Conservation (phyloP, 1,139 yeast genomes). For the Suhomyces wounanorum region DNA sequence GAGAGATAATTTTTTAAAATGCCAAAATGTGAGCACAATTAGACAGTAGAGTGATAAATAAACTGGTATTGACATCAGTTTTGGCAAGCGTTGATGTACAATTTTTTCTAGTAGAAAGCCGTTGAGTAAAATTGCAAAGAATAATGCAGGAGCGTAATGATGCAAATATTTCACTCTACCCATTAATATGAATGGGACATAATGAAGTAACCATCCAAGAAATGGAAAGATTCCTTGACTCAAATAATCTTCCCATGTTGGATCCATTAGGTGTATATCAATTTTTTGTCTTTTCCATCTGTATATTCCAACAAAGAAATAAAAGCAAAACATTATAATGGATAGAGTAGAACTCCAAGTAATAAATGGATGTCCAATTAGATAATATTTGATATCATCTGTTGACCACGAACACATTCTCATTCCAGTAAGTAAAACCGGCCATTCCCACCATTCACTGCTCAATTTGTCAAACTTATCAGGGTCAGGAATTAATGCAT, state of each 20-base stretch:
- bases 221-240: constrained; percentile 36
- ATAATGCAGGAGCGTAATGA: constrained; percentile 40
- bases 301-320: constrained; percentile 20
- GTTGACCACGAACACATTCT: constrained; percentile 71
- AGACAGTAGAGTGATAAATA: constrained; percentile 25
- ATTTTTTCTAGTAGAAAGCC: constrained; percentile 40
- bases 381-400: constrained; percentile 52
- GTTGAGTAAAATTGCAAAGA: constrained; percentile 34
- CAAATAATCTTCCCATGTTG: constrained; percentile 28
- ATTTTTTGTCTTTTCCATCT: constrained; percentile 39
- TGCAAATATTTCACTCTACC: constrained; percentile 39
- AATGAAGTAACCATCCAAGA: constrained; percentile 36
- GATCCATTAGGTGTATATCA: constrained; percentile 18
- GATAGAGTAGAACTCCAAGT: constrained; percentile 57
- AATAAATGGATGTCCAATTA: constrained; percentile 67
- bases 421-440: constrained; percentile 59
- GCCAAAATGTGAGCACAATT: constrained; percentile 32
- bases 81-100: constrained; percentile 19
- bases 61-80: constrained; percentile 15
- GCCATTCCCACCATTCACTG: constrained; percentile 85
- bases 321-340: constrained; percentile 24
- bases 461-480: constrained; percentile 67
- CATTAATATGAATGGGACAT: constrained; percentile 35
- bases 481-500: constrained; percentile 72
- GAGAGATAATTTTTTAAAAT: constrained; percentile 30